Percentiles rank a stretch among this genome's conserved stretches.
Conservation (phyloP, 2,329 filamentous ascomycete genomes). For the Botryotinia narcissicola region DNA sequence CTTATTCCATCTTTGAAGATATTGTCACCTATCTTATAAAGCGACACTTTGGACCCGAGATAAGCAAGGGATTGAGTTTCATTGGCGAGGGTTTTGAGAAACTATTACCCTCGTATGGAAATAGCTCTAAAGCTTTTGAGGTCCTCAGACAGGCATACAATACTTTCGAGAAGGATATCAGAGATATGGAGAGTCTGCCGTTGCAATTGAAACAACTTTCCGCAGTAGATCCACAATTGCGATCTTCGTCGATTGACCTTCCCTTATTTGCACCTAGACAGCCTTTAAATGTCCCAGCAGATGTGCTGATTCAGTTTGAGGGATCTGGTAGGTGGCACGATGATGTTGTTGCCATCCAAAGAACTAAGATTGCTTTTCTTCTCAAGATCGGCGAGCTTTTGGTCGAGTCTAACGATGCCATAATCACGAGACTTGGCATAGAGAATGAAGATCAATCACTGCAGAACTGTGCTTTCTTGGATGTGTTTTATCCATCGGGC, state of each 20-base stretch:
- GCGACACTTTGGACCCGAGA: slow-evolving; percentile 63
- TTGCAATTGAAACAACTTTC: slow-evolving; percentile 81
- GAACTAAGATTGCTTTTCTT: slow-evolving; percentile 88
- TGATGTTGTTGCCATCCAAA: slow-evolving; percentile 84
- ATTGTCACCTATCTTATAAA: slow-evolving; percentile 71
- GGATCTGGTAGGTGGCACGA: slow-evolving; percentile 93
- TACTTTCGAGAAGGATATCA: slow-evolving; percentile 72
- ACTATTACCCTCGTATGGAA: slow-evolving; percentile 41
- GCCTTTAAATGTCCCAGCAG: slow-evolving; percentile 56
- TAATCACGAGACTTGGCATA: slow-evolving; percentile 71
- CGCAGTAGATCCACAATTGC: slow-evolving; percentile 67
- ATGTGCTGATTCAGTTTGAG: slow-evolving; percentile 87
- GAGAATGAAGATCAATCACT: slow-evolving; percentile 70
- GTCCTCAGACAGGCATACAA: slow-evolving; percentile 67
- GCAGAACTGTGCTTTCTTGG: slow-evolving; percentile 78
- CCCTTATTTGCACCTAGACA: slow-evolving; percentile 46
- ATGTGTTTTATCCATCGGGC: slow-evolving; percentile 71
- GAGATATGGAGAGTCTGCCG: slow-evolving; percentile 76
- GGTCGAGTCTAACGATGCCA: slow-evolving; percentile 55
- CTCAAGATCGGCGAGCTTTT: slow-evolving; percentile 65
- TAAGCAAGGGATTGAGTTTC: slow-evolving; percentile 43
- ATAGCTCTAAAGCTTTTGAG: slow-evolving; percentile 58
- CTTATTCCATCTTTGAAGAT: slow-evolving; percentile 69
- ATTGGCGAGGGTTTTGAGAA: slow-evolving; percentile 46
- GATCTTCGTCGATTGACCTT: slow-evolving; percentile 64